These are phyloP conservation scores for Fusarium clavum DNA, from an alignment of 2,329 filamentous ascomycete genomes.

Conservation along the genomic window DNA sequence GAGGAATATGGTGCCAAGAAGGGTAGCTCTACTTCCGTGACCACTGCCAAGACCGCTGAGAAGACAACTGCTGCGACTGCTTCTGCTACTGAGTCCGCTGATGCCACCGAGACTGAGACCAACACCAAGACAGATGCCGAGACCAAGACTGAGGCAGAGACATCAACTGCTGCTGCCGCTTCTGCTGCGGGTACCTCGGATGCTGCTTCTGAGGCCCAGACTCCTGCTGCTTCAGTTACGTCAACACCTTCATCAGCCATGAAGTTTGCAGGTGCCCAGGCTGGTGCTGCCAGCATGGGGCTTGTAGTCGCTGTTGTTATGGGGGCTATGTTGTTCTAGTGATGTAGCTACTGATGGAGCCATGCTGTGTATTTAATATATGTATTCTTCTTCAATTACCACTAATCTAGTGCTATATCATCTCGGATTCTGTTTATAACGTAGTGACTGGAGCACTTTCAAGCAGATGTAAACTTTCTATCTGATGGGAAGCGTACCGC, in stretches of 20 bases:
- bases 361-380: neutral
- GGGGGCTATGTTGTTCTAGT: neutral
- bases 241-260: slow-evolving; percentile 2
- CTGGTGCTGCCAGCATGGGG: neutral
- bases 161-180: neutral
- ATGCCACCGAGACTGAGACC: slow-evolving; percentile 6
- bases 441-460: neutral
- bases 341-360: no score
- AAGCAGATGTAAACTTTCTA: neutral
- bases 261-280: neutral
- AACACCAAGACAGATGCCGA: neutral
- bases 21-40: slow-evolving; percentile 16
- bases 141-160: neutral
- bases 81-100: neutral
- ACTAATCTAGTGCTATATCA: neutral
- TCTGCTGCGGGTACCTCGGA: neutral
- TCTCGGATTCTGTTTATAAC: neutral
- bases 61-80: neutral
- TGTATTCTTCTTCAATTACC: neutral
- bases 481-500: neutral
- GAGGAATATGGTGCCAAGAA: slow-evolving; percentile 17
- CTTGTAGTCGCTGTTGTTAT: neutral
- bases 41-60: slow-evolving; percentile 9
- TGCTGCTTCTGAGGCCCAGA: neutral
- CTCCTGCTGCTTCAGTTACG: neutral